Evolutionary conservation across 345 rosid genomes (phyloP).

Genomic region (Cardamine resedifolia): DNA sequence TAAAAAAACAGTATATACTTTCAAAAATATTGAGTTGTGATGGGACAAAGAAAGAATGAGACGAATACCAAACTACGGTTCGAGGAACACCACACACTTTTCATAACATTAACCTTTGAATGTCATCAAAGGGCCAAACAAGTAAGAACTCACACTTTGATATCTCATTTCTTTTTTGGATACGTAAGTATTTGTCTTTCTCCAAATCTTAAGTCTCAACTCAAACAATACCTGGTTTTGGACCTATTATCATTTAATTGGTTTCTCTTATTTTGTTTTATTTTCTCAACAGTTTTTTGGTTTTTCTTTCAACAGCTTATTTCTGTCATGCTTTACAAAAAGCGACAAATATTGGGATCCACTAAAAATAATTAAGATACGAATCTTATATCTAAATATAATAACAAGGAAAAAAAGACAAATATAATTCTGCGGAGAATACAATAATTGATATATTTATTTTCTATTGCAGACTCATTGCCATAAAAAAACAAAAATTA

Average conservation of each 20-base stretch:
- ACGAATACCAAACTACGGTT: slow-evolving; percentile 25
- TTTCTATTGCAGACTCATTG: neutral
- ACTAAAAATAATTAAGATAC: slow-evolving; percentile 20
- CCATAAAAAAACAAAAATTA: too few species aligned
- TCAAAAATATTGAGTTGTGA: slow-evolving; percentile 27
- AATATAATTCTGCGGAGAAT: neutral
- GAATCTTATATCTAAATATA: slow-evolving; percentile 11
- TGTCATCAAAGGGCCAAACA: slow-evolving; percentile 29
- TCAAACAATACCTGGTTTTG: slow-evolving; percentile 34
- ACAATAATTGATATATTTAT: neutral
- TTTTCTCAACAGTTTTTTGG: neutral
- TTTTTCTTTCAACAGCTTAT: neutral
- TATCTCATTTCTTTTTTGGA: slow-evolving; percentile 25
- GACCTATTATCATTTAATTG: slow-evolving; percentile 19
- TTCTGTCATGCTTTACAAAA: slow-evolving; percentile 24
- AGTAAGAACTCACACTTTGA: slow-evolving; percentile 31
- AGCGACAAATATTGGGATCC: slow-evolving; percentile 12
- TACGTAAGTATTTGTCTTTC: slow-evolving; percentile 25
- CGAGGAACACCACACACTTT: slow-evolving; percentile 15
- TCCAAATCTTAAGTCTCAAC: slow-evolving; percentile 14
- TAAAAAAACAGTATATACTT: slow-evolving; percentile 10
- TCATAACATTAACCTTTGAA: slow-evolving; percentile 30
- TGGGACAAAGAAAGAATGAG: slow-evolving; percentile 32
- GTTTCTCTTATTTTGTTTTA: slow-evolving; percentile 14
- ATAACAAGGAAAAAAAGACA: slow-evolving; percentile 10